Base-by-base conservation (phyloP, 129 eudicot genomes). In the Calendula officinalis region DNA sequence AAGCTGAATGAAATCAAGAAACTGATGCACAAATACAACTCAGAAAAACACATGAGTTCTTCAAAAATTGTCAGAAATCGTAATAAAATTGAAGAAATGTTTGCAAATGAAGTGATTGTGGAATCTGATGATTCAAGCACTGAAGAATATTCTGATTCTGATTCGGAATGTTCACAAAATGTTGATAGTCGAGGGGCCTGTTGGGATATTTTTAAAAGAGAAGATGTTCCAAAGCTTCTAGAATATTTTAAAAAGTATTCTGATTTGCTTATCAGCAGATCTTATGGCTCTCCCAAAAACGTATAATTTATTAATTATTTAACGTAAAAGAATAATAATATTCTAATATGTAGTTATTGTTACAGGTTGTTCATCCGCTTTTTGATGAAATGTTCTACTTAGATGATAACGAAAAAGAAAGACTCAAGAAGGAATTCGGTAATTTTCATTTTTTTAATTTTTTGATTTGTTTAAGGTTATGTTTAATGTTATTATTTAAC, bases 191-290 rank as follows among this genome's bases (percentile, higher is more conserved):
- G 80, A 76, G 96, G 96, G 32, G 89, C 86, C 49, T 75, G 69
- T n/a, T 92, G 96, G 98, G 98, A 92, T 75, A 78, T 92, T 40
- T 92, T 88, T 47, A 79, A 79, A 8, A 56, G 89, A 61, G 80
- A 92, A 77, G 95, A 92, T 74, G 83, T 81, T 62, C 96, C 95
- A 42, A 83, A 82, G 73, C 89, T 91, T 65, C 48, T 80, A 7
- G 91, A 91, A 35, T 91, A 85, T 74, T 83, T 91, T 22, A 64
- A 46, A 47, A 83, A 71, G 64, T 84, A 91, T 60, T 60, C 82
- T 7, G 79, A 72, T 66, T 86, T 76, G 66, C 70, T 88, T 7
- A 56, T 83, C 4, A 56, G 36, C 17, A 17, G 52, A 41, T 64
- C 45, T 38, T 41, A 62, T 55, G 40, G 71, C 76, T 79, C 64